Conservation (phyloP, 495 filamentous ascomycete genomes). For the Parachaetomium inaequale region DNA sequence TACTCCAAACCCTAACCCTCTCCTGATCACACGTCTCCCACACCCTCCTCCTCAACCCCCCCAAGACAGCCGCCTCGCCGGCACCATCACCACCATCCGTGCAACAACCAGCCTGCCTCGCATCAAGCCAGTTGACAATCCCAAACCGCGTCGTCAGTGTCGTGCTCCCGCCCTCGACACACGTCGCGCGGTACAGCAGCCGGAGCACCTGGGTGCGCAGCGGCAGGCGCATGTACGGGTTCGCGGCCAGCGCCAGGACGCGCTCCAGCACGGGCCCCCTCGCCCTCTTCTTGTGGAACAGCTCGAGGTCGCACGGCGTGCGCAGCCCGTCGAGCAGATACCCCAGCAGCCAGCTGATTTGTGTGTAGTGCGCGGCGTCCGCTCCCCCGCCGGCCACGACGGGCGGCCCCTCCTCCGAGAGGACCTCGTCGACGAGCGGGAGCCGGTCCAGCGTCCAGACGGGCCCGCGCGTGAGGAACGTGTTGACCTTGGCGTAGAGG, state of each 20-base stretch:
- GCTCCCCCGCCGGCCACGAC: too few relatives aligned
- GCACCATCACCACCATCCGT: slow-evolving; percentile 20
- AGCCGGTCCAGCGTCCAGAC: slow-evolving; percentile 69
- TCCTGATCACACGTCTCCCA: slow-evolving; percentile 67
- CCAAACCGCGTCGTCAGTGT: slow-evolving; percentile 83
- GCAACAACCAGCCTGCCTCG: slow-evolving; percentile 42
- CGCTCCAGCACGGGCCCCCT: slow-evolving; percentile 63
- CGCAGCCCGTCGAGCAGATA: slow-evolving; percentile 63
- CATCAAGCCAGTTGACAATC: slow-evolving; percentile 74
- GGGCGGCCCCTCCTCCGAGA: slow-evolving; percentile 65
- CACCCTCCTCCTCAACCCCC: slow-evolving; percentile 57
- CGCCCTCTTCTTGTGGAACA: slow-evolving; percentile 70
- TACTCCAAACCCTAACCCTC: slow-evolving; percentile 66
- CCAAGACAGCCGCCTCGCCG: slow-evolving; percentile 51
- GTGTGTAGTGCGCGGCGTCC: slow-evolving; percentile 66
- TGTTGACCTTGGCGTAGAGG: slow-evolving; percentile 83
- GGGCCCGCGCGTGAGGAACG: slow-evolving; percentile 72
- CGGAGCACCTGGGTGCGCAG: slow-evolving; percentile 66
- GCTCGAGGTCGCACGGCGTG: slow-evolving; percentile 61
- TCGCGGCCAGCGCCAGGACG: slow-evolving; percentile 66
- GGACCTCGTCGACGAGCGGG: slow-evolving; percentile 70
- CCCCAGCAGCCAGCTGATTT: slow-evolving; percentile 78
- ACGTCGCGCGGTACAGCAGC: slow-evolving; percentile 67
- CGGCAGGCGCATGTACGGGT: slow-evolving; percentile 56
- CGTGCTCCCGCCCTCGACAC: slow-evolving; percentile 73